Conservation (phyloP, 352 stramenopile genomes). For the Phytophthora sp. region DNA sequence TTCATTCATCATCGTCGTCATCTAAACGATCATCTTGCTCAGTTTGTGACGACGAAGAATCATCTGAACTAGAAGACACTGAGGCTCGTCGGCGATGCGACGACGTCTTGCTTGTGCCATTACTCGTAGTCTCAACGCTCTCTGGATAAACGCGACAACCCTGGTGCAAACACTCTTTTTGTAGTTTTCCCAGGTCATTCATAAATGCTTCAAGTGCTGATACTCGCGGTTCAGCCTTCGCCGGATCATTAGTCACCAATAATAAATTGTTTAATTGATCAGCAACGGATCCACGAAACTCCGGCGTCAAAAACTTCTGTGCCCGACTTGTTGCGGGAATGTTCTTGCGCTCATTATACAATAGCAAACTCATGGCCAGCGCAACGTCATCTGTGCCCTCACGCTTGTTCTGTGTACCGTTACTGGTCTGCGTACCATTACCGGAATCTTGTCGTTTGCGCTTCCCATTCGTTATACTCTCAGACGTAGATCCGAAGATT, state of each 20-base stretch:
- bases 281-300: conserved; percentile 53
- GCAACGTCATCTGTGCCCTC: conserved; percentile 23
- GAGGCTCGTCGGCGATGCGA: conserved; percentile 19
- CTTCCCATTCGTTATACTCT: conserved; percentile 24
- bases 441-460: conserved; percentile 16
- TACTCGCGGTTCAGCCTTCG: not conserved
- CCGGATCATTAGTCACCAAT: conserved; percentile 15
- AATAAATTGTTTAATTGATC: conserved; percentile 50
- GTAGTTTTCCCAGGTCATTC: conserved; percentile 34
- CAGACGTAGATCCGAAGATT: conserved; percentile 27
- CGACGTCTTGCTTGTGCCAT: conserved; percentile 25
- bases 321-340: conserved; percentile 36
- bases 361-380: conserved; percentile 44
- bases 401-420: not conserved
- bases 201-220: conserved; percentile 53
- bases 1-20: conserved; percentile 42
- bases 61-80: conserved; percentile 44
- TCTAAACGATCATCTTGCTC: conserved; percentile 39
- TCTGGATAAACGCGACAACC: conserved; percentile 52
- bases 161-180: conserved; percentile 42
- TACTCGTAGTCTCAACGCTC: conserved; percentile 18
- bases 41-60: conserved; percentile 46
- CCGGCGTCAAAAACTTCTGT: conserved; percentile 38
- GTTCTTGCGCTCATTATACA: conserved; percentile 39
- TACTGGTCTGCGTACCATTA: conserved; percentile 6